Base-by-base conservation (phyloP, 805 yeast genomes). In the Vanderwaltozyma tropicalis region DNA sequence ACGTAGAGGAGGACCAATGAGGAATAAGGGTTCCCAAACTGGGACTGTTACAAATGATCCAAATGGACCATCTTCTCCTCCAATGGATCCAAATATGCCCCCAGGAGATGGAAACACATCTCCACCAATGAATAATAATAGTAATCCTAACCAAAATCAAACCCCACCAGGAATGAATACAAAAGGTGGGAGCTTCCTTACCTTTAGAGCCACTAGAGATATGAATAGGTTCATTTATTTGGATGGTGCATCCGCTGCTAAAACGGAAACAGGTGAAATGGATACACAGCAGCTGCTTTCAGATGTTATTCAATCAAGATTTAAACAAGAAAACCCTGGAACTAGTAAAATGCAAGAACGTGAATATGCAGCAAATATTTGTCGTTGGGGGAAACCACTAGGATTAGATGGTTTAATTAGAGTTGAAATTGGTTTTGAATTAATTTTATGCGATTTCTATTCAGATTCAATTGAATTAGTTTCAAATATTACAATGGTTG, bases 221-320 rank as follows among this genome's bases (percentile, higher is more conserved):
- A 52, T 77, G 36, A 64, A 63, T 43, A 69, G 64, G 44, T 49
- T 77, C 22, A 59, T 78, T 5, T 66, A 68, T 35, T 50, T 78
- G n/a, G 82, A 77, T 43, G 84, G 84, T 5, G 80, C 82, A 0
- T 74, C 80, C 21, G 84, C 81, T n/a, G 74, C 81, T 0, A 77
- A 76, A 50, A 58, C 68, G 0, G 28, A 38, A 1, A 64, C 74
- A 1, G 82, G 82, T 4, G 77, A 72, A 48, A 75, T 75, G 81
- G 84, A 78, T 49, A 66, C 74, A 1, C 78, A 74, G 46, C 54
- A 54, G 32, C 39, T 73, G 34, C 47, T 69, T 3, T 61, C 76
- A 16, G 51, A 66, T 28, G 44, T 52, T 12, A 41, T 47, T n/a
- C 45, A 30, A 16, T 27, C 33, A 15, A 44, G 38, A 33, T 37